Percentiles rank a stretch among this genome's conserved stretches.
phyloP scores from a whole-genome alignment of 2,329 filamentous ascomycete species.

The Fusarium udum region DNA sequence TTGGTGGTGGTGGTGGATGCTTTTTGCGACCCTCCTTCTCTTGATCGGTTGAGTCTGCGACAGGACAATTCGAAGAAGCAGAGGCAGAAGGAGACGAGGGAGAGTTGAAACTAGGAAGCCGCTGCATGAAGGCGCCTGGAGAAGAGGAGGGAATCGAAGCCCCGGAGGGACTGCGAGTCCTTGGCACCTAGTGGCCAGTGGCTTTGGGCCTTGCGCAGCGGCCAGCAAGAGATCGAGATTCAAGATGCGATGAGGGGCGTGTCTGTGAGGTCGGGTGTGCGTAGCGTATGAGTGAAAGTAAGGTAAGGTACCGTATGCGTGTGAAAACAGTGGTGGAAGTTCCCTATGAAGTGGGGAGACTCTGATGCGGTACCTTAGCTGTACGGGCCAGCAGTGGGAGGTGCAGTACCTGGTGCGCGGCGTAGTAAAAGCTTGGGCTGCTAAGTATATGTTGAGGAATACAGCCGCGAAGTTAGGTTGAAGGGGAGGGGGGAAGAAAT shows the following conservation, averaged over 20 bases:
- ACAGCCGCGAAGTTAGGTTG: conserved; percentile 20
- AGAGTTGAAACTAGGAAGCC: conserved; percentile 38
- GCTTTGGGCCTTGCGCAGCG: conserved; percentile 36
- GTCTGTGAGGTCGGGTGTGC: conserved; percentile 28
- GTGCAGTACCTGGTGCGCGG: conserved; percentile 18
- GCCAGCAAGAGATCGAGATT: conserved; percentile 46
- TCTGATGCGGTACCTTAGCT: background rate
- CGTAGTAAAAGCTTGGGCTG: conserved; percentile 24
- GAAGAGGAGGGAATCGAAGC: conserved; percentile 41
- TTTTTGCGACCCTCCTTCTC: conserved; percentile 20
- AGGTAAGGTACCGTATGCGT: conserved; percentile 16
- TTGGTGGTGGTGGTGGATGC: conserved; percentile 1
- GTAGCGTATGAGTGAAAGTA: conserved; percentile 16
- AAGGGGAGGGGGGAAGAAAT: conserved; percentile 30
- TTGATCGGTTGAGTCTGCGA: conserved; percentile 27
- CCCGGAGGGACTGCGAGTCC: conserved; percentile 42
- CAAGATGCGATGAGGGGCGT: conserved; percentile 41
- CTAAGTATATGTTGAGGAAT: conserved; percentile 30
- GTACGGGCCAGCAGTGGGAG: background rate
- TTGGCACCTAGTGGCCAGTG: conserved; percentile 39
- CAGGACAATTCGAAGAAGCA: conserved; percentile 15
- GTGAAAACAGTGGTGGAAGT: conserved; percentile 28
- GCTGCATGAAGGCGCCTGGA: conserved; percentile 48
- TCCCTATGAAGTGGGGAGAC: conserved; percentile 20
- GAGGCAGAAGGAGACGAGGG: conserved; percentile 27